Evolutionary conservation across 176 grass and related monocot genomes (phyloP), one percentile per base, ranked within the genome.

Genomic region (Musa acuminata): DNA sequence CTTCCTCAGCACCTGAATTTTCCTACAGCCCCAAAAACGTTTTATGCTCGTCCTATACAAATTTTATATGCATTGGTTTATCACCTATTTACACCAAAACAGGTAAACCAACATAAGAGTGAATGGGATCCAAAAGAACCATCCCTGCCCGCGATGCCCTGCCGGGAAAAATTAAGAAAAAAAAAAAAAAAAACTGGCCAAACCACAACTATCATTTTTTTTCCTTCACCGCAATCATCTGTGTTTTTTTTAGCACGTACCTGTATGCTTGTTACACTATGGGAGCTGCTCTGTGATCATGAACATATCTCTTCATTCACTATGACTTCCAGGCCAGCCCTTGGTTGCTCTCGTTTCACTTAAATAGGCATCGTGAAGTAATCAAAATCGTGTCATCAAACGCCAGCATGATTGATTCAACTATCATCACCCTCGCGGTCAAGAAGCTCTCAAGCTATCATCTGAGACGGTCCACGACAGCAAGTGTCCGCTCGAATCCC

Each of bases 381-480:
- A 23, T 43, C 27, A 17, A 65, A 73, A 76, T 60, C 59, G 14
- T 26, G 57, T 51, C 49, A 11, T 49, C 60, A 49, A 48, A n/a
- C 4, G 23, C 70, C 52, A 73, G 21, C 49, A 25, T 27, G 20
- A 80, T 17, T 72, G 3, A 25, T 53, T 62, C 48, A 35, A 59
- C 12, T 19, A 64, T 35, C 17, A 73, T 64, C 57, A 53, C 8
- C 69, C 57, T 80, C 53, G 69, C 10, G 69, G 22, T 62, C 25
- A 24, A 2, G 88, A 94, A 71, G 82, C 76, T 84, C 81, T 99
- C 79, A 92, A 90, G 71, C 86, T 87, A 70, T 99, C 96, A 62
- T 99, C 91, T 79, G 86, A 83, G 52, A 95, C 65, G 75, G 96
- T 95, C 96, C 96, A 99, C 0, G 96, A 94, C 54, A 99, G 77